Base-by-base conservation (phyloP, 106 monocot genomes). In the Agapanthus africanus region DNA sequence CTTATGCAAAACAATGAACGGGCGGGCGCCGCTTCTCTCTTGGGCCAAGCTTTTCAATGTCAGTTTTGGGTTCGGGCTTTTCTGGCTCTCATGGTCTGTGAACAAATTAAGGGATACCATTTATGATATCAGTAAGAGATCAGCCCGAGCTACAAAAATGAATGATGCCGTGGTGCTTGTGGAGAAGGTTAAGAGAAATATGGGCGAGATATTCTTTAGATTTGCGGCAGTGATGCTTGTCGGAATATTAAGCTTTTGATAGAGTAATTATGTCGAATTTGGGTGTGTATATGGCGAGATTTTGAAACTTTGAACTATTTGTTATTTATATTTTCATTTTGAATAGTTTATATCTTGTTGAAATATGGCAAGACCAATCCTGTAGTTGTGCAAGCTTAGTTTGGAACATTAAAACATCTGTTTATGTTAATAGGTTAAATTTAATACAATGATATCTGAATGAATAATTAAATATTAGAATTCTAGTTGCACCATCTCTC, bases 81-180 rank as follows among this genome's bases (percentile, higher is more conserved):
- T 95, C 41, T 95, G 85, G 85, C 81, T 95, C 30, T 91, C 91
- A 6, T 81, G 59, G 34, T 81, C 88, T 15, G 82, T 91, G 28
- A 86, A 76, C 52, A 40, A 70, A 25, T 33, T 91, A 40, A 70
- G 80, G 42, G 78, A 91, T 25, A 84, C 82, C 35, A 65, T 86
- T 34, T 46, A 65, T 19, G 18, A 63, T 21, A 32, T 86, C 37
- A 79, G 70, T 27, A 83, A 71, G 74, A 84, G 69, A 67, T 79
- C 83, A 11, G 63, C 36, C 50, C 78, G 73, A 56, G 37, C 63
- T 37, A 84, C 62, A 30, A 63, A 72, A 6, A 74, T 65, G 6
- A 81, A 88, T 15, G 85, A 78, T 13, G 90, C 90, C 61, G 19
- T 44, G 23, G 30, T 34, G 11, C 77, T 71, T 27, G 74, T 87